Percentiles rank a stretch among this genome's conserved stretches.
These are phyloP conservation scores for Malassezia obtusa DNA, from an alignment of 1,284 basidiomycete genomes.

Conservation along the genomic window DNA sequence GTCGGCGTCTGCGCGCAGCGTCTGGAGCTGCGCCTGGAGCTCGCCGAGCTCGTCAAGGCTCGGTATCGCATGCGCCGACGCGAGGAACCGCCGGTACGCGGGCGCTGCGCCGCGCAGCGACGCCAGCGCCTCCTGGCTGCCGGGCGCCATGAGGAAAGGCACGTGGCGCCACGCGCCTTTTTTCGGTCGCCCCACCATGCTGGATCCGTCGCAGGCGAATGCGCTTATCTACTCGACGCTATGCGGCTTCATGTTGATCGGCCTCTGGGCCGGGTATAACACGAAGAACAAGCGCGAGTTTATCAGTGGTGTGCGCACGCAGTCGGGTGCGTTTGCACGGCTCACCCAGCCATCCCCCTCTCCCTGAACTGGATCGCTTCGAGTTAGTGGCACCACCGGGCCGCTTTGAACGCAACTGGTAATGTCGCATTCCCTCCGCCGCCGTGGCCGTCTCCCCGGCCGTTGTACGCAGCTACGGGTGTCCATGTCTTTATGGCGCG, in stretches of 20 bases:
- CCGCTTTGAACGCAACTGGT: slow-evolving; percentile 6
- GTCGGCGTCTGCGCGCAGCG: slow-evolving; percentile 4
- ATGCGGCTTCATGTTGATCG: slow-evolving; percentile 43
- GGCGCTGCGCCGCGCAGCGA: slow-evolving; percentile 1
- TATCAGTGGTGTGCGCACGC: slow-evolving; percentile 43
- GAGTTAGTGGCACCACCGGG: slow-evolving; percentile 32
- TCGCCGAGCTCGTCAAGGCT: slow-evolving; percentile 5
- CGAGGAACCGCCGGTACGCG: neutral
- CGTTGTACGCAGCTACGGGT: slow-evolving; percentile 19
- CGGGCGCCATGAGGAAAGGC: neutral
- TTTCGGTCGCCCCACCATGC: neutral
- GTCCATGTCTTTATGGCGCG: neutral
- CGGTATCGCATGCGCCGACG: neutral
- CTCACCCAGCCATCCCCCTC: slow-evolving; percentile 32
- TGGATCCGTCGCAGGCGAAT: slow-evolving; percentile 32
- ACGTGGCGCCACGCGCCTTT: neutral
- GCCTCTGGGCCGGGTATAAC: slow-evolving; percentile 42
- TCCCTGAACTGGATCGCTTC: slow-evolving; percentile 47
- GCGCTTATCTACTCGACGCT: slow-evolving; percentile 45
- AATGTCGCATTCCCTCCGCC: slow-evolving; percentile 10
- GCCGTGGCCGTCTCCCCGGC: no score
- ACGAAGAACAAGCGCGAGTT: slow-evolving; percentile 42
- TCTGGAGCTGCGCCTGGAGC: slow-evolving; percentile 2
- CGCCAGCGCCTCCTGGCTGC: neutral
- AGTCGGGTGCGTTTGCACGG: slow-evolving; percentile 30